Conservation (phyloP, 1,284 basidiomycete species). For the Cryptococcus sp. region DNA sequence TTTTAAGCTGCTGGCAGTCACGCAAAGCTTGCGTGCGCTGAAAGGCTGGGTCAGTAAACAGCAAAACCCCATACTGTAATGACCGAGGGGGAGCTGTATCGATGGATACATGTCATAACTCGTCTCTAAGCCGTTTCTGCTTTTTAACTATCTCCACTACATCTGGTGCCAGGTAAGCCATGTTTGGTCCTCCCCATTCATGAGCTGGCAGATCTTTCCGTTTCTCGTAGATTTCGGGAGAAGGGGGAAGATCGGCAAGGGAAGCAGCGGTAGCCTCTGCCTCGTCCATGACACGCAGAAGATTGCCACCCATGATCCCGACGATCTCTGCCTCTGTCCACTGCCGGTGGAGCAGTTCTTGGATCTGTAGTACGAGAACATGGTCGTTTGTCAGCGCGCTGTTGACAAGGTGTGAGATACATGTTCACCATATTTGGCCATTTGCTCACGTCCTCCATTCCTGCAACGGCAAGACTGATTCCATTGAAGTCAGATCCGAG, state of each 20-base stretch:
- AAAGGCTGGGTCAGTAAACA: too few relatives aligned
- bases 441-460: conserved; percentile 63
- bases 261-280: conserved; percentile 62
- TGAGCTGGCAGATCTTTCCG: conserved; percentile 41
- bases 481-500: conserved; percentile 59
- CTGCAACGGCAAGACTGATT: conserved; percentile 57
- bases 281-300: conserved; percentile 70
- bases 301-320: conserved; percentile 75
- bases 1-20: too few relatives aligned
- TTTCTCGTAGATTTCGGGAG: conserved; percentile 41
- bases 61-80: too few relatives aligned
- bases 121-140: conserved; percentile 2
- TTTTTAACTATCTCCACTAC: conserved; percentile 4
- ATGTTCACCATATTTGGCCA: conserved; percentile 62
- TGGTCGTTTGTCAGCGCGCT: too few relatives aligned
- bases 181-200: conserved; percentile 21
- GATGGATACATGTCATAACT: conserved; percentile 10
- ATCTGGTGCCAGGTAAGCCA: conserved; percentile 14
- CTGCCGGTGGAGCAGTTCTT: conserved; percentile 72
- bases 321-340: conserved; percentile 75
- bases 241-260: conserved; percentile 50
- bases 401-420: not conserved
- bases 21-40: too few relatives aligned
- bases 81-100: too few relatives aligned
- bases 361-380: conserved; percentile 12